Evolutionary conservation across 2,329 filamentous ascomycete genomes (phyloP).

Genomic region (Daldinia sp.): DNA sequence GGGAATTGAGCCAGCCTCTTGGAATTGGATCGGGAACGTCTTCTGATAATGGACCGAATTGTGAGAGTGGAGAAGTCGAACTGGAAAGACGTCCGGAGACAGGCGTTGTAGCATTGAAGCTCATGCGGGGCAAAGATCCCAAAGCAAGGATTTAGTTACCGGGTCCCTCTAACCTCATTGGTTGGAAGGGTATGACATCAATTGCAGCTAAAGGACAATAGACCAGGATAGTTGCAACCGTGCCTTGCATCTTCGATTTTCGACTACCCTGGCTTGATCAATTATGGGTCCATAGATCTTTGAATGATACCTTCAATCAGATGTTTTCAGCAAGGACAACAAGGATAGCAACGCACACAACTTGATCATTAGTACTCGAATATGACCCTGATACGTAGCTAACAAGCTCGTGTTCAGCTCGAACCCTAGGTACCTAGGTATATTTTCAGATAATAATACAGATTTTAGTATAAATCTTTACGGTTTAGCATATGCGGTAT

Average conservation of each 20-base stretch:
- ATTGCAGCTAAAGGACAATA: conserved; percentile 1
- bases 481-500: neutral
- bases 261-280: neutral
- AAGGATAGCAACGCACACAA: conserved; percentile 3
- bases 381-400: neutral
- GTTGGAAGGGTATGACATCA: conserved; percentile 34
- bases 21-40: neutral
- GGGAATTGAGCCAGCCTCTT: neutral
- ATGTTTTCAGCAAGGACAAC: neutral
- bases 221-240: conserved; percentile 10
- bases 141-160: neutral
- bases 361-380: neutral
- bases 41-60: neutral
- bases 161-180: conserved; percentile 8
- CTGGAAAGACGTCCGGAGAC: neutral
- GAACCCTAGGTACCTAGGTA: neutral
- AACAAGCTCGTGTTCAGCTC: neutral
- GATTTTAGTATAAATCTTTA: neutral
- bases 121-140: neutral
- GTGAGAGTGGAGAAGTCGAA: neutral
- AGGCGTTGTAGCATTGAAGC: neutral
- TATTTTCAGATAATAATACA: neutral
- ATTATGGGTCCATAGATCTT: conserved; percentile 6
- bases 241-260: conserved; percentile 32
- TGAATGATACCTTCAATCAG: conserved; percentile 4